Conservation (phyloP, 305 asterid species). For the Ilex paraguariensis region DNA sequence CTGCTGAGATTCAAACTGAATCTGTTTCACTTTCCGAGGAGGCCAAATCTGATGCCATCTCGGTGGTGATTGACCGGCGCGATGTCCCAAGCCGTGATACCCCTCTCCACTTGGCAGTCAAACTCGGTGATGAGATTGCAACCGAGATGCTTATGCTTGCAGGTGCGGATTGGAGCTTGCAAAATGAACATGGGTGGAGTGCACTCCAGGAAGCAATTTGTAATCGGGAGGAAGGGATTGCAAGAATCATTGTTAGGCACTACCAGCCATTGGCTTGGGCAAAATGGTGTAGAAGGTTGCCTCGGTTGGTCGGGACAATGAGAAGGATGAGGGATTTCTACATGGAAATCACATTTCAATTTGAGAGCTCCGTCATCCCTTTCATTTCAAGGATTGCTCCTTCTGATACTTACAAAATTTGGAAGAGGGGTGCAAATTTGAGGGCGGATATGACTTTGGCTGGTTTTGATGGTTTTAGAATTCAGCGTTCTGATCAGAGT, state of each 20-base stretch:
- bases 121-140: slow-evolving; percentile 65
- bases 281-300: slow-evolving; percentile 96
- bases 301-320: slow-evolving; percentile 80
- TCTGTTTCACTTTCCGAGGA: slow-evolving; percentile 75
- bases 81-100: slow-evolving; percentile 92
- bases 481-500: slow-evolving; percentile 94
- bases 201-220: slow-evolving; percentile 95
- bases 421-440: slow-evolving; percentile 93
- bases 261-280: slow-evolving; percentile 98
- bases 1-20: slow-evolving; percentile 64
- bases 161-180: slow-evolving; percentile 98
- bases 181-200: slow-evolving; percentile 98
- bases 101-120: slow-evolving; percentile 88
- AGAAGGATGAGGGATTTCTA: slow-evolving; percentile 93
- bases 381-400: slow-evolving; percentile 97
- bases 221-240: slow-evolving; percentile 76
- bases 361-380: slow-evolving; percentile 96
- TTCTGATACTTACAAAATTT: slow-evolving; percentile 88
- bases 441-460: slow-evolving; percentile 98
- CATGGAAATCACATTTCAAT: slow-evolving; percentile 95
- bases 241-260: slow-evolving; percentile 78
- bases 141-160: slow-evolving; percentile 97
- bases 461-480: slow-evolving; percentile 90
- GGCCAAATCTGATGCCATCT: slow-evolving; percentile 77
- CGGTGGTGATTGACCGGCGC: slow-evolving; percentile 70